Conservation (phyloP, 371 early-diverging fungal genomes). For the Mortierella sp. region DNA sequence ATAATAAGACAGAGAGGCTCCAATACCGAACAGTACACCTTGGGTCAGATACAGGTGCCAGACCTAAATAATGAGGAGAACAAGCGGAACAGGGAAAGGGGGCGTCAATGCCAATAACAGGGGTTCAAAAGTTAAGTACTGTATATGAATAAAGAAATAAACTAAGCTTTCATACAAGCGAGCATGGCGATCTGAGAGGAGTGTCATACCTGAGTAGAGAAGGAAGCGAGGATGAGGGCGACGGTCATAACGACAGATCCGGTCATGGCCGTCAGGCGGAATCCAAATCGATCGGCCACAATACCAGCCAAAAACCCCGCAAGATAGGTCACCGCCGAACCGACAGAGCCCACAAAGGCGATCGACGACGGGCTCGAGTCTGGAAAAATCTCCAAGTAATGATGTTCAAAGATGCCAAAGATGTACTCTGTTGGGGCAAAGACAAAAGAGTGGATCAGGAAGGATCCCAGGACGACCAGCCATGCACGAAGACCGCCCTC, state of each 20-base stretch:
- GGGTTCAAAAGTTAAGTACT: too few relatives aligned
- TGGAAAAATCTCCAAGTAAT: slow-evolving; percentile 35
- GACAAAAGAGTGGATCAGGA: slow-evolving; percentile 45
- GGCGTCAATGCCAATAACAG: not conserved
- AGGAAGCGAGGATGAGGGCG: slow-evolving; percentile 42
- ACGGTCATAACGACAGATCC: slow-evolving; percentile 41
- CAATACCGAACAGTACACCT: slow-evolving; percentile 69
- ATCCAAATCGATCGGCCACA: slow-evolving; percentile 53
- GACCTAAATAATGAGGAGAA: slow-evolving; percentile 16
- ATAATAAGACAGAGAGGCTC: slow-evolving; percentile 71
- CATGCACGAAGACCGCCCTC: slow-evolving; percentile 44
- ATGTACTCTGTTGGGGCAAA: slow-evolving; percentile 54
- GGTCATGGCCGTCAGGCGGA: slow-evolving; percentile 28
- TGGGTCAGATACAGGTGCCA: slow-evolving; percentile 54
- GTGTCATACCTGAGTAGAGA: slow-evolving; percentile 45
- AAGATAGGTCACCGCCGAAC: slow-evolving; percentile 49
- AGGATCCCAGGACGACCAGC: slow-evolving; percentile 47
- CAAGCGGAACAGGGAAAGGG: not conserved
- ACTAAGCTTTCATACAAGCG: too few relatives aligned
- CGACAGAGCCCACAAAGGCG: slow-evolving; percentile 51
- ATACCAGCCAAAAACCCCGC: slow-evolving; percentile 49
- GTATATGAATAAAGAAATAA: too few relatives aligned
- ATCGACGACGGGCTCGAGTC: slow-evolving; percentile 38
- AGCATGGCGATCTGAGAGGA: too few relatives aligned
- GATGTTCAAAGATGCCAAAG: slow-evolving; percentile 51